phyloP scores from a whole-genome alignment of 805 yeast species.

The Lipomyces lipofer region DNA sequence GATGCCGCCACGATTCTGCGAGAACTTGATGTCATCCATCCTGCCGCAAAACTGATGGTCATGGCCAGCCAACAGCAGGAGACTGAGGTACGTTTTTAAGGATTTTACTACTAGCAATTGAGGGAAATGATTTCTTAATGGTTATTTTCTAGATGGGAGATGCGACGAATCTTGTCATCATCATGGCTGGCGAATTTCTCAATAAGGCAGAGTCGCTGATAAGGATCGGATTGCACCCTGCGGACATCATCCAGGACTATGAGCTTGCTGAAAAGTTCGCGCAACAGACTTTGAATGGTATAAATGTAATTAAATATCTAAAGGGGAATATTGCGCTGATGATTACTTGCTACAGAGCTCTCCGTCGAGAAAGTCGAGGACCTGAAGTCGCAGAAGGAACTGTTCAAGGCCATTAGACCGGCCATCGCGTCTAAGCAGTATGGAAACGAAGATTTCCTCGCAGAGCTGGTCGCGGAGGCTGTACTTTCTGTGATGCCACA shows the following conservation, averaged over 20 bases:
- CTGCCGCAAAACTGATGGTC: conserved; percentile 91
- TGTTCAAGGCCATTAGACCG: conserved; percentile 74
- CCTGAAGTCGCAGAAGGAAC: conserved; percentile 53
- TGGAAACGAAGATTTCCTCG: conserved; percentile 77
- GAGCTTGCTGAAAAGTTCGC: conserved; percentile 82
- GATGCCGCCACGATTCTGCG: conserved; percentile 98
- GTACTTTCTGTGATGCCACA: conserved; percentile 74
- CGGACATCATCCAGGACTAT: conserved; percentile 92
- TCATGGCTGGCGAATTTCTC: conserved; percentile 89
- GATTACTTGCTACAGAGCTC: conserved; percentile 37
- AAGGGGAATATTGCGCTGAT: neutral
- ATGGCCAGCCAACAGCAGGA: conserved; percentile 98
- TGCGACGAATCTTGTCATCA: conserved; percentile 85
- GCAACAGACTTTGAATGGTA: conserved; percentile 42
- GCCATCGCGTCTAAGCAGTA: conserved; percentile 92
- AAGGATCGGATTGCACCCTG: conserved; percentile 80
- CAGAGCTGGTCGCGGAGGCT: conserved; percentile 81
- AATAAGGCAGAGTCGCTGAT: conserved; percentile 83
- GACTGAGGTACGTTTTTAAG: conserved; percentile 50
- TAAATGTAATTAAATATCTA: too few relatives aligned
- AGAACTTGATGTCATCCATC: conserved; percentile 92
- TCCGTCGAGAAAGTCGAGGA: conserved; percentile 63
- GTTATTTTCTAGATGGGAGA: conserved; percentile 69
- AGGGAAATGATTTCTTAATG: neutral
- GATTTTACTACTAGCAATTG: neutral